Evolutionary conservation across 345 rosid species (phyloP).

Genomic region (Cardiospermum halicacabum): DNA sequence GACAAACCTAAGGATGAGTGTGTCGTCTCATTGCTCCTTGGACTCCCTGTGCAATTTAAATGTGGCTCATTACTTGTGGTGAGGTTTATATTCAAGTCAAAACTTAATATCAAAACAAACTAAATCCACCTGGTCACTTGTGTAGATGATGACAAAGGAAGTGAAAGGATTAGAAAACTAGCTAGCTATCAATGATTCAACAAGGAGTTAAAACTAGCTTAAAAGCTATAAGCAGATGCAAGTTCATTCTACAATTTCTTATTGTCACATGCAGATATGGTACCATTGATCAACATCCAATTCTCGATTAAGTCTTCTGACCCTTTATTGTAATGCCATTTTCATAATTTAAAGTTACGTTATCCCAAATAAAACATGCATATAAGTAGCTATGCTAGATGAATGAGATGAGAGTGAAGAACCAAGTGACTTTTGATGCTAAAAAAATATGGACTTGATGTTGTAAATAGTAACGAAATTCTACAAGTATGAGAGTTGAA

Average conservation of each 20-base stretch:
- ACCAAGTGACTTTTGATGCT: background rate
- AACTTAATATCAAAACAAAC: slow-evolving; percentile 26
- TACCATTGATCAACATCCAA: background rate
- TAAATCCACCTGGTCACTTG: background rate
- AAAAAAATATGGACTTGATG: background rate
- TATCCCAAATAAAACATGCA: background rate
- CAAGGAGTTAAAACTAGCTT: background rate
- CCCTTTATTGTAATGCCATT: background rate
- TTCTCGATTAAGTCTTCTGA: background rate
- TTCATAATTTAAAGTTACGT: background rate
- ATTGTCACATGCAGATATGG: too few species aligned
- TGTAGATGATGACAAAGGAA: background rate
- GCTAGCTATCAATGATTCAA: background rate
- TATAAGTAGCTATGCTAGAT: background rate
- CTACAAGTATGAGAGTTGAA: background rate
- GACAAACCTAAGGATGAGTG: slow-evolving; percentile 58
- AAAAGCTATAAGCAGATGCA: slow-evolving; percentile 3
- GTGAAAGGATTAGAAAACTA: background rate
- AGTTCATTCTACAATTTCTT: background rate
- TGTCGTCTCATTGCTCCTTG: slow-evolving; percentile 60
- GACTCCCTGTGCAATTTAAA: slow-evolving; percentile 88
- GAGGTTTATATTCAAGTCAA: slow-evolving; percentile 41
- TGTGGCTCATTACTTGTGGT: slow-evolving; percentile 58
- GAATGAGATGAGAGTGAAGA: background rate
- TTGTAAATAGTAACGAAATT: background rate